These are phyloP conservation scores for Limonium bicolor DNA, from an alignment of 148 eudicot genomes.

Conservation along the genomic window DNA sequence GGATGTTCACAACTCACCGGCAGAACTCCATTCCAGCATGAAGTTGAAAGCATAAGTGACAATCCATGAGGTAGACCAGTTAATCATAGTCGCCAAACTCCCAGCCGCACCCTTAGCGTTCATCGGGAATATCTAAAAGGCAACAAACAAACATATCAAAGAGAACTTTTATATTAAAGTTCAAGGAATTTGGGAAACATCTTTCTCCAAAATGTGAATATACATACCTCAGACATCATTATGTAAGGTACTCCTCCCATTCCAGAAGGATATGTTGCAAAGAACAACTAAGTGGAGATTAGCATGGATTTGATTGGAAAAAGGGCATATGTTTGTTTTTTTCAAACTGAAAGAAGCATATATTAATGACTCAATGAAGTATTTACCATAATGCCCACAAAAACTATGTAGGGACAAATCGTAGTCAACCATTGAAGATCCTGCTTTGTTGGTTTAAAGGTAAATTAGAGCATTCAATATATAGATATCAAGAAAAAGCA, in stretches of 20 bases:
- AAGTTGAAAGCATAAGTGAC: not conserved
- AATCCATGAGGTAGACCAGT: not conserved
- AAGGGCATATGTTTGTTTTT: not conserved
- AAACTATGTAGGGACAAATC: not conserved
- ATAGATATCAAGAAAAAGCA: not conserved
- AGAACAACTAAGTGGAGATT: conserved; percentile 17
- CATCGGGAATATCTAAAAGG: not conserved
- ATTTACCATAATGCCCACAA: conserved; percentile 13
- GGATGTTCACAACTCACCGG: too few relatives aligned
- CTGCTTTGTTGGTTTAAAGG: not conserved
- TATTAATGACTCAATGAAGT: too few relatives aligned
- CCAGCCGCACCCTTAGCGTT: not conserved
- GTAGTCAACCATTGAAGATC: not conserved
- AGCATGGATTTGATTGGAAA: too few relatives aligned
- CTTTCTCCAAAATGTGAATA: not conserved
- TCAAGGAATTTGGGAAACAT: not conserved
- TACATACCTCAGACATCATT: conserved; percentile 24
- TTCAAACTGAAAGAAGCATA: too few relatives aligned
- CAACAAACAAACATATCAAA: not conserved
- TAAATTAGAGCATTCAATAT: not conserved
- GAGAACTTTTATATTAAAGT: not conserved
- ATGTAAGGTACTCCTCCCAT: conserved; percentile 23
- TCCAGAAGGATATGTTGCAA: conserved; percentile 17
- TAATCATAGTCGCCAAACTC: not conserved
- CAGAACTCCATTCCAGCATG: not conserved